Evolutionary conservation across 148 eudicot species (phyloP).

Genomic region (Limonium bicolor): DNA sequence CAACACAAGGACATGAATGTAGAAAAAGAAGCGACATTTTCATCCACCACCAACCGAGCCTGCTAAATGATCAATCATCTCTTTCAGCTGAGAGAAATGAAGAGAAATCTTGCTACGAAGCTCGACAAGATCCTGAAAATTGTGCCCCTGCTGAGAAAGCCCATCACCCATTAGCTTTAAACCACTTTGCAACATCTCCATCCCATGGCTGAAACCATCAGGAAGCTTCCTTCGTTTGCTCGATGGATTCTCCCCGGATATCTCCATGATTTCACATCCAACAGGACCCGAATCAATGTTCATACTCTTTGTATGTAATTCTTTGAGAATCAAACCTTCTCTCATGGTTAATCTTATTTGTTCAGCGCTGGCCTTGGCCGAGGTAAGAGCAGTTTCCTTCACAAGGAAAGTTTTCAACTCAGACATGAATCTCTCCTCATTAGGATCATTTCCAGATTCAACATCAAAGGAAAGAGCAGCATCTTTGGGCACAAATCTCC

Average conservation of each 20-base stretch:
- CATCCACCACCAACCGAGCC: conserved; percentile 28
- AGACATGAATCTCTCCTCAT: conserved; percentile 60
- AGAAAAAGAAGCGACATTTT: too few species aligned
- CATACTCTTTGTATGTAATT: conserved; percentile 17
- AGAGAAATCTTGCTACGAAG: conserved; percentile 33
- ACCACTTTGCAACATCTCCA: conserved; percentile 68
- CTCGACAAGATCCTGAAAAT: conserved; percentile 20
- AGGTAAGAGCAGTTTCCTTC: conserved; percentile 47
- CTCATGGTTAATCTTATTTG: conserved; percentile 24
- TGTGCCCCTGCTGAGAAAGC: conserved; percentile 46
- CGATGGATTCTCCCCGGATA: conserved; percentile 20
- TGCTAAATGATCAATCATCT: conserved; percentile 36
- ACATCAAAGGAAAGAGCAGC: conserved; percentile 83
- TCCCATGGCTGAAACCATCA: conserved; percentile 46
- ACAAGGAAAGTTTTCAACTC: conserved; percentile 74
- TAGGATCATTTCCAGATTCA: conserved; percentile 34
- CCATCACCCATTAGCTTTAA: conserved; percentile 55
- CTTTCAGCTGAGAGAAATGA: conserved; percentile 55
- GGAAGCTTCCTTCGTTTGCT: conserved; percentile 53
- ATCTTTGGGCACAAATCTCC: conserved; percentile 81
- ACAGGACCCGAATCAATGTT: conserved; percentile 1
- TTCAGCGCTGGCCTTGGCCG: conserved; percentile 24
- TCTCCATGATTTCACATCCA: conserved; percentile 22
- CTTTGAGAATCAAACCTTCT: conserved; percentile 45
- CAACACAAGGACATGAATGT: too few species aligned